Evolutionary conservation across 2,329 filamentous ascomycete species (phyloP), one percentile per base, ranked within the genome.

Genomic region (Decorospora gaudefroyi): DNA sequence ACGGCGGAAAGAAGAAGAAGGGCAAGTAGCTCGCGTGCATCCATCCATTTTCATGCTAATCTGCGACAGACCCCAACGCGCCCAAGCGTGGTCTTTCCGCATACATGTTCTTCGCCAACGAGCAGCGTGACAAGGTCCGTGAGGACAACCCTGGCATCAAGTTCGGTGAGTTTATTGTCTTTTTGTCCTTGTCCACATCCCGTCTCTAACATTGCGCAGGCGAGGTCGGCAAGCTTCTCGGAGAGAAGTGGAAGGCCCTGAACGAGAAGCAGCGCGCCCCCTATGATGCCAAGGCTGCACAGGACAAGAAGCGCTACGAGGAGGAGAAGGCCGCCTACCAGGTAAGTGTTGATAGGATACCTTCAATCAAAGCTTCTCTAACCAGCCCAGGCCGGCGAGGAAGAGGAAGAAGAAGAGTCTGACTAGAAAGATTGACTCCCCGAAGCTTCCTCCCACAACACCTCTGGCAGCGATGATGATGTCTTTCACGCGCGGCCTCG

Each of bases 41-140:
- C 13, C 13, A 19, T 33, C 35, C 16, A 41, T 40, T 15, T 16
- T n/a, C 19, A 40, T 15, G 46, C 49, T 50, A 26, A 62, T 42
- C 36, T 9, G 31, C 16, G 11, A 10, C 65, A 95, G 91, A 96
- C 76, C 90, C 90, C 76, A 96, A 96, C 77, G 92, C 91, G 50
- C 93, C 93, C 74, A 99, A 97, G 90, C 90, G 93, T 76, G 93
- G 92, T 80, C 89, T 99, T 36, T 97, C 93, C 40, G 93, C 93
- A 56, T 99, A 99, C 85, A 99, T 99, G 93, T 97, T 97, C 87
- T 99, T 97, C 74, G 93, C 93, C 84, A 97, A 97, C 71, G 93
- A 97, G 78, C 90, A 96, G 78, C 91, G 93, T 65, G 92, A 97
- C 72, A 95, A 93, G 74, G 93, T 99, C 64, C 90, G 93, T 65